These are phyloP conservation scores for Linum usitatissimum DNA, from an alignment of 345 rosid species.

Conservation along the genomic window DNA sequence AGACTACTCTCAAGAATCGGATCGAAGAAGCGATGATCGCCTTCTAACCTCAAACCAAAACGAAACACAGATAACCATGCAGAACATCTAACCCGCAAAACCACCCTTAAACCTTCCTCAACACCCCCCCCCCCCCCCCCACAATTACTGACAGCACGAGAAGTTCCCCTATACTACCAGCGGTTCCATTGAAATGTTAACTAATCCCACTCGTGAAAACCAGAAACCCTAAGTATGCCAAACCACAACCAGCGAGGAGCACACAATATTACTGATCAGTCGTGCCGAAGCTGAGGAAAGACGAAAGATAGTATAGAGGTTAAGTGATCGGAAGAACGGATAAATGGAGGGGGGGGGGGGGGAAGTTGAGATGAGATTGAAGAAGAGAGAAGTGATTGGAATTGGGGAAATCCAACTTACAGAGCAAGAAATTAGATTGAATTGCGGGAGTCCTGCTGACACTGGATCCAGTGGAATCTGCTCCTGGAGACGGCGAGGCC, in stretches of 20 bases:
- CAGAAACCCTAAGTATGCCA: neutral
- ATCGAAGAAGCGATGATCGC: neutral
- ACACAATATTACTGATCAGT: neutral
- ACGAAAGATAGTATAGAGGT: neutral
- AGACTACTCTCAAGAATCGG: neutral
- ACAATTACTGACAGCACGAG: neutral
- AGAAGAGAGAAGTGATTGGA: neutral
- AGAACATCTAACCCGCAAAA: neutral
- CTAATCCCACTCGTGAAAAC: neutral
- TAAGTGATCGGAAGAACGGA: neutral
- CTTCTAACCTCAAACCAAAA: neutral
- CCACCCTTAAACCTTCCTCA: neutral
- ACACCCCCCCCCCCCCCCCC: too few relatives aligned
- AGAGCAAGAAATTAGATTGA: neutral
- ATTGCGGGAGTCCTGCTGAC: neutral
- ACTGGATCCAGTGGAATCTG: neutral
- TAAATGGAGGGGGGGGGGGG: neutral
- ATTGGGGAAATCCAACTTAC: neutral
- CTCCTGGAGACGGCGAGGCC: neutral
- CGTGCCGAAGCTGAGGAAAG: neutral
- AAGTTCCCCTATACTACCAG: neutral
- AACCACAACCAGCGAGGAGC: neutral
- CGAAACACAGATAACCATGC: neutral
- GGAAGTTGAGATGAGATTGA: neutral
- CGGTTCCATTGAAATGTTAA: neutral